Evolutionary conservation across 1,284 basidiomycete species (phyloP).

Genomic region (Filobasidium uniguttulatum): DNA sequence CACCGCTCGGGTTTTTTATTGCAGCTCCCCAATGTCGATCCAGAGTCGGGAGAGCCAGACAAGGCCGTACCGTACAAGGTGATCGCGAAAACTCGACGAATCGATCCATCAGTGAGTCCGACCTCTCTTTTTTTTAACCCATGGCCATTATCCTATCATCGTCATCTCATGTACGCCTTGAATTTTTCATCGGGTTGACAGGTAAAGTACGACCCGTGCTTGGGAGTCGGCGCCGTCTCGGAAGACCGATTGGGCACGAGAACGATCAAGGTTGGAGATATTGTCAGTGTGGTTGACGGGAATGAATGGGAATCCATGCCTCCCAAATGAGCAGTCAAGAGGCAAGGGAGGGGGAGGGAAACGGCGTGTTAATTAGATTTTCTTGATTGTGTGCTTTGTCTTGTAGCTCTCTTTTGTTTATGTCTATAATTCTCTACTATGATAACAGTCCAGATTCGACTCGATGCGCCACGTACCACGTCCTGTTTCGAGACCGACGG

Average conservation of each 20-base stretch:
- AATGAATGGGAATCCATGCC: slow-evolving; percentile 9
- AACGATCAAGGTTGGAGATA: slow-evolving; percentile 4
- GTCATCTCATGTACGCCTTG: not conserved
- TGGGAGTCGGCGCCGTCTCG: slow-evolving; percentile 13
- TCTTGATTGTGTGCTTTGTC: no score
- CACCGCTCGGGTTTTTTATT: no score
- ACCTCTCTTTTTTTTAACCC: not conserved
- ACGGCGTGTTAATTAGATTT: no score
- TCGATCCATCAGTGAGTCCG: slow-evolving; percentile 12
- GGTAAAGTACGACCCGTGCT: slow-evolving; percentile 11
- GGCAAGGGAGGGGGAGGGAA: no score
- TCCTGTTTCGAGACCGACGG: no score
- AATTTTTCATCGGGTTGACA: not conserved
- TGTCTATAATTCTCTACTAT: no score
- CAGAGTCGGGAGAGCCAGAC: slow-evolving; percentile 11
- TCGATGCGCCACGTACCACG: no score
- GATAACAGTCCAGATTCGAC: no score
- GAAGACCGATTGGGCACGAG: not conserved
- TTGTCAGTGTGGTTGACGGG: slow-evolving; percentile 1
- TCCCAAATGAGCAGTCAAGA: no score
- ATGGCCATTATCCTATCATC: no score
- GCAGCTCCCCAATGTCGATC: slow-evolving; percentile 13
- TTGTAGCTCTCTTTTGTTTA: no score
- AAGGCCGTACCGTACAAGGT: slow-evolving; percentile 13
- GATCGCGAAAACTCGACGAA: slow-evolving; percentile 11